Conservation (phyloP, 1,284 basidiomycete genomes). For the Ganoderma sp. region DNA sequence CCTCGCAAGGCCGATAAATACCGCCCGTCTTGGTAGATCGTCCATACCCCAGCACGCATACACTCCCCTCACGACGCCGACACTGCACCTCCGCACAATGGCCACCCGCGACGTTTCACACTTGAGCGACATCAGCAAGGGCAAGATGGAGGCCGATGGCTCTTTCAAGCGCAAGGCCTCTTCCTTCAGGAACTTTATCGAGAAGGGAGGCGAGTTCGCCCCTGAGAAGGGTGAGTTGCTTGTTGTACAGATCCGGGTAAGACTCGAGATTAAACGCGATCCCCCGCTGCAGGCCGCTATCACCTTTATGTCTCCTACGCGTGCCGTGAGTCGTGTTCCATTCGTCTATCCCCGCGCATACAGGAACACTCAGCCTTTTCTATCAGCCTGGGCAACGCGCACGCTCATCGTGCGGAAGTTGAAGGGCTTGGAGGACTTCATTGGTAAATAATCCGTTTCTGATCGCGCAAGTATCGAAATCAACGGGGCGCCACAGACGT, state of each 20-base stretch:
- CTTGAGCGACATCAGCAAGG: slow-evolving; percentile 14
- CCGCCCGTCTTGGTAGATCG: not conserved
- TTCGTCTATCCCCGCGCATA: not conserved
- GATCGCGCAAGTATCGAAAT: slow-evolving; percentile 1
- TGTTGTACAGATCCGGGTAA: not conserved
- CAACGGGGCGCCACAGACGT: slow-evolving; percentile 56
- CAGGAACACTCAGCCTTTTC: not conserved
- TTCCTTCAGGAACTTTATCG: slow-evolving; percentile 77
- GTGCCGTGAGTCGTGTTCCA: slow-evolving; percentile 64
- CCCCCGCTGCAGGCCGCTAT: slow-evolving; percentile 69
- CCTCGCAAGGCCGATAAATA: not conserved
- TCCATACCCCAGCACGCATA: not conserved
- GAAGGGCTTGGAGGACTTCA: slow-evolving; percentile 88
- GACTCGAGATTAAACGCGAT: not conserved
- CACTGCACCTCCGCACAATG: slow-evolving; percentile 1
- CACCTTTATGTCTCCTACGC: slow-evolving; percentile 86
- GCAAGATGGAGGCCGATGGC: slow-evolving; percentile 5
- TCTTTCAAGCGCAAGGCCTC: slow-evolving; percentile 42
- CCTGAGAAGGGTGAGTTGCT: slow-evolving; percentile 76
- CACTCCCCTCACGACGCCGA: not conserved
- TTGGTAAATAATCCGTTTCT: slow-evolving; percentile 58
- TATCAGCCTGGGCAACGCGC: slow-evolving; percentile 89
- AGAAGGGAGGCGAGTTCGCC: slow-evolving; percentile 74
- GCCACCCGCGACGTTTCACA: slow-evolving; percentile 10
- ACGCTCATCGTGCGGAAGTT: slow-evolving; percentile 88